Percentiles rank a stretch among this genome's conserved stretches.
phyloP scores from a whole-genome alignment of 306 rosid genomes.

The Dryas drummondii region DNA sequence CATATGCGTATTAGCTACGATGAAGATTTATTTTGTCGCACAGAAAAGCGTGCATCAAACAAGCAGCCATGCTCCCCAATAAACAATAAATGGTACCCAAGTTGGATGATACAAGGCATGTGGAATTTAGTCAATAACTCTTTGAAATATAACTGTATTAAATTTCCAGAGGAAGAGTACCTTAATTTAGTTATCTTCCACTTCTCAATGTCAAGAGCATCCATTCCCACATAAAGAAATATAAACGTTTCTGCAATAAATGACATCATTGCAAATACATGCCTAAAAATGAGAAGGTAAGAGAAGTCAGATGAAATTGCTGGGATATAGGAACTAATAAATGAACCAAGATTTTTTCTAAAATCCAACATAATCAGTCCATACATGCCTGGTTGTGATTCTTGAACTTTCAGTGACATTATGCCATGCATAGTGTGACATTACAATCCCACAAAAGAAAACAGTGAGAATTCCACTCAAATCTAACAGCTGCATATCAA shows the following conservation, averaged over 20 bases:
- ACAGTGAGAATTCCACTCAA: constrained; percentile 96
- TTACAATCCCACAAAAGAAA: constrained; percentile 88
- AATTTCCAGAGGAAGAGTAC: constrained; percentile 36
- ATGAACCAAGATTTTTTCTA: background rate
- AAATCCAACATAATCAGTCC: constrained; percentile 14
- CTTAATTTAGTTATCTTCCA: constrained; percentile 76
- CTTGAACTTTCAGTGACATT: constrained; percentile 70
- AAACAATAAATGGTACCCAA: no score
- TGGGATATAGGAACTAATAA: background rate
- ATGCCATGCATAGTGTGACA: constrained; percentile 93
- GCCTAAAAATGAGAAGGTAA: constrained; percentile 38
- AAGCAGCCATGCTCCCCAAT: no score
- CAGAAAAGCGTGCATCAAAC: no score
- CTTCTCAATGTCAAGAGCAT: constrained; percentile 87
- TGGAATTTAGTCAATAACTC: background rate
- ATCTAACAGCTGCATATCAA: constrained; percentile 53
- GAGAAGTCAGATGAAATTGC: constrained; percentile 9
- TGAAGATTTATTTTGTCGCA: no score
- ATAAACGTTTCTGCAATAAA: constrained; percentile 88
- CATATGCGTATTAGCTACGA: no score
- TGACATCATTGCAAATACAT: constrained; percentile 82
- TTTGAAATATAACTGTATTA: background rate
- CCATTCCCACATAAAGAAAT: constrained; percentile 93
- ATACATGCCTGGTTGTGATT: constrained; percentile 69
- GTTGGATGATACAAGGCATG: no score